Base-by-base conservation (phyloP, 225 moss, liverwort and hornwort genomes). In the Physcomitrium patens region DNA sequence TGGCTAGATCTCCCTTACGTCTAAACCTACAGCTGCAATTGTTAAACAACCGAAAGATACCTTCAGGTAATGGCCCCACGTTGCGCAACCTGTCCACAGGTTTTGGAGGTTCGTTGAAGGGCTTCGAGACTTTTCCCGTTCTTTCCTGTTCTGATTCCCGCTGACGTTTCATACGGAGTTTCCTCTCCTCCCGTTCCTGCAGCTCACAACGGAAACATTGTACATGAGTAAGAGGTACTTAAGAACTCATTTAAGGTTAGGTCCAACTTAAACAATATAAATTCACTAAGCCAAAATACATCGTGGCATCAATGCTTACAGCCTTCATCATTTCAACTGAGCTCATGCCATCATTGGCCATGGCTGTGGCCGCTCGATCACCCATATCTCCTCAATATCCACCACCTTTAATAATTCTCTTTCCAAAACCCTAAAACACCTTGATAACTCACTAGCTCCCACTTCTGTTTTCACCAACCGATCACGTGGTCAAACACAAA, bases 101-200 rank as follows among this genome's bases (percentile, higher is more conserved):
- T 71, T 76, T 81, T 12, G 82, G 65, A 70, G 82, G 80, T 45
- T 31, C 78, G 7, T 78, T 75, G 5, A 77, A 42, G 10, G 69
- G 65, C 78, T 86, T 85, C 8, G 77, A 76, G 14, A 82, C 89
- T 63, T 87, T 84, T 62, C 73, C 82, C 56, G 79, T 78, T 67
- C 78, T 72, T 82, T 86, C 69, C 60, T 74, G 82, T 75, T 91
- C 94, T 61, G 88, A 93, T 67, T 99, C 97, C 48, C 94, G 77
- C 74, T 83, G 88, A 46, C 97, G 85, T 81, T 94, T 99, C 93
- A 99, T 80, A 50, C 90, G 89, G 1, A 90, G 60, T 70, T 16
- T 89, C 55, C 97, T 87, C 78, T 99, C 97, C 73, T 93, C 97
- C 62, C 97, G 88, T 78, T 99, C 97, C 91, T 90, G 80, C 71